Evolutionary conservation across 192 early-diverging fungal genomes (phyloP).

Genomic region (Umbelopsis isabellina): DNA sequence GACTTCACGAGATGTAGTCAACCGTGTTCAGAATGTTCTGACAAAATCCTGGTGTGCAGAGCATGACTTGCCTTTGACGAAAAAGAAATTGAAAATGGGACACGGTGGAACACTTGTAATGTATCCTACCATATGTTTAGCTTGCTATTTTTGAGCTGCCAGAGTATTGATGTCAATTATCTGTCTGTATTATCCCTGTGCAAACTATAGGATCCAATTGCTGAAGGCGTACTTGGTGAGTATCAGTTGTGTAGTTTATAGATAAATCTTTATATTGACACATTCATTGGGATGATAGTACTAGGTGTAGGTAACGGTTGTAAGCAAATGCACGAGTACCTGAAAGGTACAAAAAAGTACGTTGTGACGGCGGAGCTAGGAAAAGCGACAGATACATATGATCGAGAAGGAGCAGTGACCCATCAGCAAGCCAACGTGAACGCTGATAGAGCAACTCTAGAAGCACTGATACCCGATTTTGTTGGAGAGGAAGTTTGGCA

Average conservation of each 20-base stretch:
- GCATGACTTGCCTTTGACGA: slow-evolving; percentile 25
- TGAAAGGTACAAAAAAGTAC: slow-evolving; percentile 55
- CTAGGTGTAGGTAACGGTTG: slow-evolving; percentile 59
- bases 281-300: slow-evolving; percentile 22
- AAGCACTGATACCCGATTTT: slow-evolving; percentile 50
- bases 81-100: slow-evolving; percentile 52
- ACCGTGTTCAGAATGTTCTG: slow-evolving; percentile 40
- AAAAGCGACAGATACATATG: slow-evolving; percentile 60
- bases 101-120: slow-evolving; percentile 56
- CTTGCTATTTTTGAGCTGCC: neutral
- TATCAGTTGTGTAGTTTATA: neutral
- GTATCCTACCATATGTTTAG: neutral
- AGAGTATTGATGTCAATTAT: neutral
- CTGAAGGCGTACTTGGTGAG: slow-evolving; percentile 55
- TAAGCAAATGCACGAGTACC: slow-evolving; percentile 50
- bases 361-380: slow-evolving; percentile 57
- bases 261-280: neutral
- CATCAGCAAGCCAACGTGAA: slow-evolving; percentile 31
- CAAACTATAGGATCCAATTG: slow-evolving; percentile 48
- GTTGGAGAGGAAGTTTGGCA: slow-evolving; percentile 59
- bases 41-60: slow-evolving; percentile 25
- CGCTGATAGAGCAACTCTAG: slow-evolving; percentile 46
- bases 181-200: neutral
- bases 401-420: slow-evolving; percentile 56
- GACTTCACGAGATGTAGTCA: slow-evolving; percentile 47